These are phyloP conservation scores for Rachicladosporium sp. DNA, from an alignment of 2,329 filamentous ascomycete genomes.

Conservation along the genomic window DNA sequence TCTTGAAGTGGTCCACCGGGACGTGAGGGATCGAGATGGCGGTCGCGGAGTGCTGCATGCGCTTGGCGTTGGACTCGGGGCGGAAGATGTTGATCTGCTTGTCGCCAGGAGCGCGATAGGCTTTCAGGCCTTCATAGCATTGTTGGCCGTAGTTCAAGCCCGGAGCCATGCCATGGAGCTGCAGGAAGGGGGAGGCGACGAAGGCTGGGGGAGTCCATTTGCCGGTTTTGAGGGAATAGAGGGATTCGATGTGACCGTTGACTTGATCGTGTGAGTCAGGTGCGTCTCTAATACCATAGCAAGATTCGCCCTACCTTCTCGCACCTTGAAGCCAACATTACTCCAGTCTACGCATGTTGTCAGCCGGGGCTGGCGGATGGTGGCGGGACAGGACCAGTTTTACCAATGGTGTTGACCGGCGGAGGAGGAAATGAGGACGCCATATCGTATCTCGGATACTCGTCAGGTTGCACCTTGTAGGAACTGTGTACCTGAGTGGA, in stretches of 20 bases:
- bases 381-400: constrained; percentile 2
- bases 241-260: constrained; percentile 86
- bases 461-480: too few relatives aligned
- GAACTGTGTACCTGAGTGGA: too few relatives aligned
- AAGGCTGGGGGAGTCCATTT: constrained; percentile 70
- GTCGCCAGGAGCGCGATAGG: constrained; percentile 67
- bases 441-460: constrained; percentile 10
- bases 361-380: background rate
- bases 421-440: constrained; percentile 55
- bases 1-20: constrained; percentile 62
- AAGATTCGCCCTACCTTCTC: constrained; percentile 54
- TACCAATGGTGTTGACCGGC: constrained; percentile 62
- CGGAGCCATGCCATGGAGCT: constrained; percentile 88
- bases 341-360: constrained; percentile 56
- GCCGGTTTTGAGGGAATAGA: constrained; percentile 61
- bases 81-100: constrained; percentile 73
- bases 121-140: constrained; percentile 96
- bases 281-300: background rate
- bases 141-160: constrained; percentile 96
- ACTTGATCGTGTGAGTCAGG: constrained; percentile 39
- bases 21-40: constrained; percentile 76
- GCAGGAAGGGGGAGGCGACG: constrained; percentile 70
- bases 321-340: constrained; percentile 83
- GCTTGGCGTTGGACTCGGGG: constrained; percentile 67
- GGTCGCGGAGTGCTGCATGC: constrained; percentile 72